A percentile compares a stretch with the other conserved stretches of the same genome.
phyloP scores from a whole-genome alignment of 768 basidiomycete species.

The Boletus insuetus region DNA sequence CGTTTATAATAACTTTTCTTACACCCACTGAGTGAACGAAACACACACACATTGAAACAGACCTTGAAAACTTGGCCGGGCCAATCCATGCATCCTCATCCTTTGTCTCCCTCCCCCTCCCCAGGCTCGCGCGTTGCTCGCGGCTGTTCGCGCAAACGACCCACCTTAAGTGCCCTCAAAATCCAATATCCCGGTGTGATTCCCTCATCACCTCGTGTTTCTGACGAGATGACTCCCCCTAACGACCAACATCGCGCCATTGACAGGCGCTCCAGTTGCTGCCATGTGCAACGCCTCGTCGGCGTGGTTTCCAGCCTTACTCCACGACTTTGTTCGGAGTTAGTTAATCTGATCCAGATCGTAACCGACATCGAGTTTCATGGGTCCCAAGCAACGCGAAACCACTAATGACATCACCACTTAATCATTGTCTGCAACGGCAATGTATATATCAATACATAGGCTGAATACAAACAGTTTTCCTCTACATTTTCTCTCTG shows the following conservation, averaged over 20 bases:
- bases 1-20: no score
- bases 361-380: no score
- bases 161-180: no score
- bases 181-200: no score
- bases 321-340: neutral
- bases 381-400: neutral
- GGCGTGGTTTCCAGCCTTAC: slow-evolving; percentile 27
- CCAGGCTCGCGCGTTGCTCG: no score
- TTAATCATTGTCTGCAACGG: slow-evolving; percentile 14
- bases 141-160: no score
- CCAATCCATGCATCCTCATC: no score
- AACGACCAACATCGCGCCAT: slow-evolving; percentile 47
- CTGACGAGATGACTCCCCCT: neutral
- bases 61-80: no score
- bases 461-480: slow-evolving; percentile 27
- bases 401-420: neutral
- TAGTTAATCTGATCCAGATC: no score
- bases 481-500: slow-evolving; percentile 16
- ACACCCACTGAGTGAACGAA: no score
- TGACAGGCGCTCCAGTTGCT: slow-evolving; percentile 40
- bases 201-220: neutral
- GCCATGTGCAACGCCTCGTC: slow-evolving; percentile 56
- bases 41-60: no score
- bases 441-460: slow-evolving; percentile 25
- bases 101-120: no score